phyloP scores from a whole-genome alignment of 352 stramenopile species.

The Thalassiosira livingstoniorum region DNA sequence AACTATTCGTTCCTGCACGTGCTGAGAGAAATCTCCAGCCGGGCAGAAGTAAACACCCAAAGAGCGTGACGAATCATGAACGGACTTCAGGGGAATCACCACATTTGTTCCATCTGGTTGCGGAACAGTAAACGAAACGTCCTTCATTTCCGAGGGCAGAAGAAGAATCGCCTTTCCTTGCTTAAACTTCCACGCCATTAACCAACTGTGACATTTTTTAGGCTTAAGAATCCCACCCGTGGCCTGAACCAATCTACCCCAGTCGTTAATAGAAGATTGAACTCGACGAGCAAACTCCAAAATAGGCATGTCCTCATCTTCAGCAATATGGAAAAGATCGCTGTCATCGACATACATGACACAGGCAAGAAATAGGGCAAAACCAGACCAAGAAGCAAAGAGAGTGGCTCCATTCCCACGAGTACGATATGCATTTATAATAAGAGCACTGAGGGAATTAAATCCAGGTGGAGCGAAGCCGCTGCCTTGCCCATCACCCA shows the following conservation, averaged over 20 bases:
- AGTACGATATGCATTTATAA: too few species aligned
- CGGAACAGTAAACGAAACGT: conserved; percentile 16
- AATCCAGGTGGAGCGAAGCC: too few species aligned
- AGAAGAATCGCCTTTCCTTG: conserved; percentile 12
- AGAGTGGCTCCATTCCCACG: too few species aligned
- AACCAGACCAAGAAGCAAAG: too few species aligned
- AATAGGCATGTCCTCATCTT: background rate
- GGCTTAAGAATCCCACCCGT: conserved; percentile 33
- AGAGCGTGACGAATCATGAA: conserved; percentile 6
- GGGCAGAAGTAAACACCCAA: conserved; percentile 31
- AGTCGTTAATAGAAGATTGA: background rate
- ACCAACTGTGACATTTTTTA: conserved; percentile 25
- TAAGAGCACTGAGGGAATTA: too few species aligned
- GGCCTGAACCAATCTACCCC: conserved; percentile 14
- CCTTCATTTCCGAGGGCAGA: background rate
- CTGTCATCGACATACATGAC: conserved; percentile 22
- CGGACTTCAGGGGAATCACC: conserved; percentile 18
- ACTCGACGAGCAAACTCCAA: background rate
- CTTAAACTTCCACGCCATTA: conserved; percentile 24
- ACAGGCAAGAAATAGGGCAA: too few species aligned
- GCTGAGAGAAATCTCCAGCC: background rate
- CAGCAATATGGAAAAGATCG: conserved; percentile 14
- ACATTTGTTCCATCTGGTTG: conserved; percentile 19
- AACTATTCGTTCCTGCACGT: background rate
- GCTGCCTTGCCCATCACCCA: too few species aligned